A percentile compares a stretch with the other conserved stretches of the same genome.
These are phyloP conservation scores for Viola odorata DNA, from an alignment of 345 rosid species.

Conservation along the genomic window DNA sequence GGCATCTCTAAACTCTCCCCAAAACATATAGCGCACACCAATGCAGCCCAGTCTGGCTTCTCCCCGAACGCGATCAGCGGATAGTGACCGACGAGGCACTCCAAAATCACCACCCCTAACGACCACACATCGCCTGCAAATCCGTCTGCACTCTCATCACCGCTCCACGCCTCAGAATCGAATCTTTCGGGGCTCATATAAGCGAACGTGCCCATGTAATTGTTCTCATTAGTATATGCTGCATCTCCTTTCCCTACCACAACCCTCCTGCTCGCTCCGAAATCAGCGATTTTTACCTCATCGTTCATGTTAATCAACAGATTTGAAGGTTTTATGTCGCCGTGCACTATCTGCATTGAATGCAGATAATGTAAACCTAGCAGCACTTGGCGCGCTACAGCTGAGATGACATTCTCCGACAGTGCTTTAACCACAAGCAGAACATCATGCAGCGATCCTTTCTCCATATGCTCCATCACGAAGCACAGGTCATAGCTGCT, in stretches of 20 bases:
- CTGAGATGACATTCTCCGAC: constrained; percentile 32
- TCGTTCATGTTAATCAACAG: constrained; percentile 42
- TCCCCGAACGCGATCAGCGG: constrained; percentile 49
- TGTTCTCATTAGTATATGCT: not conserved
- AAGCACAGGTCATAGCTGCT: constrained; percentile 38
- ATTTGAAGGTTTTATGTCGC: constrained; percentile 70
- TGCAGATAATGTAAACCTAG: constrained; percentile 49
- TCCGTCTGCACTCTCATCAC: constrained; percentile 29
- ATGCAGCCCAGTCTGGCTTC: constrained; percentile 54
- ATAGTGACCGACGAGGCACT: constrained; percentile 53
- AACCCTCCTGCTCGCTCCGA: constrained; percentile 47
- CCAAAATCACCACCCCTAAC: constrained; percentile 53
- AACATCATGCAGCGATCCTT: constrained; percentile 41
- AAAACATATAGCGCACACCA: constrained; percentile 52
- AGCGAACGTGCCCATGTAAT: constrained; percentile 53
- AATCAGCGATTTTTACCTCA: constrained; percentile 63
- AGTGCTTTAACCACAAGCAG: constrained; percentile 19
- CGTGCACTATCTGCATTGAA: constrained; percentile 46
- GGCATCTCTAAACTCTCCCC: constrained; percentile 43
- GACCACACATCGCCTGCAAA: constrained; percentile 62
- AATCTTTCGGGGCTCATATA: constrained; percentile 71
- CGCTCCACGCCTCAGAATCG: constrained; percentile 50
- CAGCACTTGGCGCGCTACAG: constrained; percentile 32
- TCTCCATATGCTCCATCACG: constrained; percentile 63
- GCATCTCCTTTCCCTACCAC: constrained; percentile 15